phyloP scores from a whole-genome alignment of 129 eudicot genomes.

The Helianthus tuberosus region DNA sequence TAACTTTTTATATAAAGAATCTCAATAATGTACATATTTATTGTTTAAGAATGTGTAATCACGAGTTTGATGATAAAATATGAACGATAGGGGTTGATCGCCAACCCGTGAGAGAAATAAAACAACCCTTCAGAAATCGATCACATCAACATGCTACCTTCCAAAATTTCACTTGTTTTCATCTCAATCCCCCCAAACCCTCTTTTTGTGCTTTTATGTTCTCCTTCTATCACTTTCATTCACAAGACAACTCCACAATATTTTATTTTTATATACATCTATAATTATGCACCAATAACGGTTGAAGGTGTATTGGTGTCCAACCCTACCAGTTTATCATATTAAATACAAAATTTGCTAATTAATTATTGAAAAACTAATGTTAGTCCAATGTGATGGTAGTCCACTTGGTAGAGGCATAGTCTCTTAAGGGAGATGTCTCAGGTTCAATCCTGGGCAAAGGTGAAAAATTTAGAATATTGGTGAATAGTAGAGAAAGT shows the following conservation, averaged over 20 bases:
- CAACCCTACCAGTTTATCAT: neutral
- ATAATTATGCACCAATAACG: neutral
- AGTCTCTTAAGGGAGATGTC: too few species aligned
- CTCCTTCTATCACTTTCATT: constrained; percentile 13
- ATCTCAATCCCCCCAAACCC: constrained; percentile 15
- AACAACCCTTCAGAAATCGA: constrained; percentile 2
- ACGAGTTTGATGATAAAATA: neutral
- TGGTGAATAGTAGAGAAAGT: too few species aligned
- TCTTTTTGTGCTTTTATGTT: constrained; percentile 4
- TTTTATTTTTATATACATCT: neutral
- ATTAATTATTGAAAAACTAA: too few species aligned
- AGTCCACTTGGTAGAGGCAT: too few species aligned
- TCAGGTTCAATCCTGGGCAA: too few species aligned
- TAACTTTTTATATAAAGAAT: too few species aligned
- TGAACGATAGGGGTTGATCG: neutral
- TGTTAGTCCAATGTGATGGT: too few species aligned
- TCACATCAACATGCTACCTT: constrained; percentile 19
- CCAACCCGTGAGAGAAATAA: neutral
- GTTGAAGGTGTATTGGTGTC: constrained; percentile 1
- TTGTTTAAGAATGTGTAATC: neutral
- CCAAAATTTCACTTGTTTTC: constrained; percentile 17
- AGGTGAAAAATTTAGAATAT: too few species aligned
- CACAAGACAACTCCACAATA: constrained; percentile 14
- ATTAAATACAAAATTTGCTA: neutral
- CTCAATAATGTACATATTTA: neutral